Evolutionary conservation across 2,329 filamentous ascomycete species (phyloP).

Genomic region (Colletotrichum theobromicola): DNA sequence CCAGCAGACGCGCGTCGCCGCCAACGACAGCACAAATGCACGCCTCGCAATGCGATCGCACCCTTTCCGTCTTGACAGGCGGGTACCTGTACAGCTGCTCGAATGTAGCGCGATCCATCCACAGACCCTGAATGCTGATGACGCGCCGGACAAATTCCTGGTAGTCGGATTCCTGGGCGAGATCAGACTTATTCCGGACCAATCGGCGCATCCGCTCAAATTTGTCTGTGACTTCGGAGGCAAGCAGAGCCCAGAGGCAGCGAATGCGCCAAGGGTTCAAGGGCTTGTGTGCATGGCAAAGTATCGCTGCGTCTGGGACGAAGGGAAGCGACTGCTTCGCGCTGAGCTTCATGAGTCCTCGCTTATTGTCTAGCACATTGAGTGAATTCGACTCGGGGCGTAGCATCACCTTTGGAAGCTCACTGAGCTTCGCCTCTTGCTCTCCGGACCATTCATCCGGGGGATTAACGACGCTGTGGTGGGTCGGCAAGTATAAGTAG

Average conservation of each 20-base stretch:
- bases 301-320: conserved; percentile 33
- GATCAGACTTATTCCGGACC: conserved; percentile 18
- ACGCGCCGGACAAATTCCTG: conserved; percentile 34
- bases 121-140: conserved; percentile 39
- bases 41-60: conserved; percentile 52
- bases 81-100: conserved; percentile 36
- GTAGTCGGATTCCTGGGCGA: not conserved
- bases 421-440: conserved; percentile 32
- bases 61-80: conserved; percentile 25
- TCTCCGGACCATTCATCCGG: conserved; percentile 39
- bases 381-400: conserved; percentile 27
- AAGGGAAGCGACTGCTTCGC: conserved; percentile 29
- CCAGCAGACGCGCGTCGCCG: conserved; percentile 43
- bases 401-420: conserved; percentile 29
- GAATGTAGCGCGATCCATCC: conserved; percentile 42
- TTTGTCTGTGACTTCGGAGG: conserved; percentile 43
- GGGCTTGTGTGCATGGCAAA: conserved; percentile 45
- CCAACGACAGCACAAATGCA: conserved; percentile 58
- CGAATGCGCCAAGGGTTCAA: conserved; percentile 50
- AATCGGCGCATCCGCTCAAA: conserved; percentile 29
- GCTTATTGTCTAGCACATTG: conserved; percentile 32
- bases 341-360: conserved; percentile 36
- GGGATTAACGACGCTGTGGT: conserved; percentile 32
- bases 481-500: conserved; percentile 41
- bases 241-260: conserved; percentile 46